Conservation (phyloP, 2,329 filamentous ascomycete species). For the Microdochium nivale region DNA sequence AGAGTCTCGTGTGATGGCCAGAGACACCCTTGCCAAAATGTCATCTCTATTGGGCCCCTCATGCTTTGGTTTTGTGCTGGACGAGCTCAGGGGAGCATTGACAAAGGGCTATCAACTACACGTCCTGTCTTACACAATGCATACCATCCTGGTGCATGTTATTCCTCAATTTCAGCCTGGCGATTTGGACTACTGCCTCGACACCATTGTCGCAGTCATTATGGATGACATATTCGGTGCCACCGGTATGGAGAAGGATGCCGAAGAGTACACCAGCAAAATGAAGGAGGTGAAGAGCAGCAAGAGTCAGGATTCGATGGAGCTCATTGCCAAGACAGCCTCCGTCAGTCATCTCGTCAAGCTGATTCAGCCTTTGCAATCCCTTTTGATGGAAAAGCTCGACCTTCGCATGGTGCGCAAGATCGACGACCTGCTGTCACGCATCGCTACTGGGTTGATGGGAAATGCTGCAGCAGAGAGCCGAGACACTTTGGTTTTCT, state of each 20-base stretch:
- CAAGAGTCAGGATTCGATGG: slow-evolving; percentile 97
- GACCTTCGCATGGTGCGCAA: slow-evolving; percentile 78
- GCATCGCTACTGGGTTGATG: slow-evolving; percentile 74
- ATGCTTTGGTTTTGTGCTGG: slow-evolving; percentile 88
- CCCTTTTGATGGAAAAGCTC: slow-evolving; percentile 74
- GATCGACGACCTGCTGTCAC: slow-evolving; percentile 78
- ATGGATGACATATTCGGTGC: slow-evolving; percentile 97
- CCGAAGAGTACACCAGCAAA: slow-evolving; percentile 86
- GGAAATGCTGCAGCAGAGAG: slow-evolving; percentile 73
- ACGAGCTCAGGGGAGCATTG: slow-evolving; percentile 76
- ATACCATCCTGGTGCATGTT: slow-evolving; percentile 75
- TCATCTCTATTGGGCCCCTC: slow-evolving; percentile 69
- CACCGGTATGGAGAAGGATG: slow-evolving; percentile 91
- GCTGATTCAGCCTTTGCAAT: slow-evolving; percentile 70
- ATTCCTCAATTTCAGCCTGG: slow-evolving; percentile 69
- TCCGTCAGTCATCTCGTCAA: slow-evolving; percentile 66
- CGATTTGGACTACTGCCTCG: slow-evolving; percentile 81
- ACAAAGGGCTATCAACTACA: slow-evolving; percentile 87
- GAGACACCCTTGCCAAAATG: slow-evolving; percentile 81
- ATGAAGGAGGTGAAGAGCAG: slow-evolving; percentile 98
- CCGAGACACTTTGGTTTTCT: slow-evolving; percentile 83
- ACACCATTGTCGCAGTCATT: slow-evolving; percentile 69
- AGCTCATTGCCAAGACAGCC: slow-evolving; percentile 75
- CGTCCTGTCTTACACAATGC: slow-evolving; percentile 89
- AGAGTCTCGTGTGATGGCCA: slow-evolving; percentile 83